phyloP scores from a whole-genome alignment of 257 asterid genomes.

The Solanum bukasovii region DNA sequence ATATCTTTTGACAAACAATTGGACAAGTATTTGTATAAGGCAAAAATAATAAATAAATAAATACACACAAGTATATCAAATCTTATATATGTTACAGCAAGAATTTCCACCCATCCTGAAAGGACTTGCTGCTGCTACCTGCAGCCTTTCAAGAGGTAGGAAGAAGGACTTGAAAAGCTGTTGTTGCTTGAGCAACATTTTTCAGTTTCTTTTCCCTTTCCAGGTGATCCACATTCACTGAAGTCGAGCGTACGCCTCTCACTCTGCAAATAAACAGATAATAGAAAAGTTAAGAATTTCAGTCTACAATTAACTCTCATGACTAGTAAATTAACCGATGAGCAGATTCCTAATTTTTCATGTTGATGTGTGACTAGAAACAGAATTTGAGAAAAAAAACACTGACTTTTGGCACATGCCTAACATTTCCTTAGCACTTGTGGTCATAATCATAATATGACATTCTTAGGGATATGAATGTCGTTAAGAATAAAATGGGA shows the following conservation, averaged over 20 bases:
- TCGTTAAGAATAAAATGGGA: not conserved
- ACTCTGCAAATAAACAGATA: conserved; percentile 24
- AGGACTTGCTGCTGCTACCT: conserved; percentile 22
- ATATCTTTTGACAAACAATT: conserved; percentile 1
- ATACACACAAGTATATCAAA: conserved; percentile 3
- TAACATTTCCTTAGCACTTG: not conserved
- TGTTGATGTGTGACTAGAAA: not conserved
- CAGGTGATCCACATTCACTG: conserved; percentile 77
- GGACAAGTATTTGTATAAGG: not conserved
- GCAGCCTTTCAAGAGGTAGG: conserved; percentile 66
- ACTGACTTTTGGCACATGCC: not conserved
- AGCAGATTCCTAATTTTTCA: not conserved
- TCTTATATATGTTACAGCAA: not conserved
- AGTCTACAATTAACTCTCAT: not conserved
- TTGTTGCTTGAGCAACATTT: conserved; percentile 23
- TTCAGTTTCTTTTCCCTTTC: conserved; percentile 29
- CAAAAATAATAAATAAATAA: not conserved
- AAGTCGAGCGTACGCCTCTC: conserved; percentile 83
- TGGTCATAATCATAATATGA: not conserved
- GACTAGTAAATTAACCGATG: not conserved
- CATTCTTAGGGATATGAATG: not conserved
- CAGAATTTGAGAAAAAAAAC: not conserved
- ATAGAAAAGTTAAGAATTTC: not conserved
- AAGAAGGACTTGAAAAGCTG: conserved; percentile 47
- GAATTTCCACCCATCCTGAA: conserved; percentile 5